Base-by-base conservation (phyloP, 345 rosid genomes). In the Capsella bursapastoris region DNA sequence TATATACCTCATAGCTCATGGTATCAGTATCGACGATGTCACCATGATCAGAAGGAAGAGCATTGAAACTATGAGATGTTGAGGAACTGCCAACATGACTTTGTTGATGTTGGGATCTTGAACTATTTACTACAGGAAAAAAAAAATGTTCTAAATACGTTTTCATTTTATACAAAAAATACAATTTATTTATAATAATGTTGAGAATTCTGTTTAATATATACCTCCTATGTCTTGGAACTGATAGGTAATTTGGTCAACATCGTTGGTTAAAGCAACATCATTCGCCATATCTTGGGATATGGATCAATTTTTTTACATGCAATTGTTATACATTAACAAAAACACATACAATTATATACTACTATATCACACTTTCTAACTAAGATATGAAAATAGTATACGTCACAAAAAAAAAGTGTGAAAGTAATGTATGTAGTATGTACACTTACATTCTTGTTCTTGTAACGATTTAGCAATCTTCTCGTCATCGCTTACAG, bases 1-100 rank as follows among this genome's bases (percentile, higher is more conserved):
- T 15, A 53, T 63, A 73, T 63, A 73, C 78, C 51, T 73, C 78
- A 45, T 73, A 73, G 45, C 58, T 56, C 71, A 73, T 73, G 45
- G 57, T 47, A 15, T 65, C 65, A 47, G 65, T 56, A 56, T 73
- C 65, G 28, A 73, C 65, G 28, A 73, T 45, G 34, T 73, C 65
- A 25, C 3, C 59, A 44, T 22, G 25, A 22, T 47, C 11, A 18
- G 70, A 35, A 53, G 75, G 73, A 69, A 5, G 47, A 48, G 63
- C 7, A 14, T 43, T 43, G 34, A 32, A 1, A 62, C 38, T 47
- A 14, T 58, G 35, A 44, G 74, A 57, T 45, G 66, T 14, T 18
- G 22, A 18, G 57, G 59, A 49, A 61, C 40, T 53, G 8, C 18
- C 50, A 35, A 14, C 74, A 44, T 45, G 57, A 32, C 34, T 18